phyloP scores from a whole-genome alignment of 192 early-diverging fungal species.

The Ambispora gerdemannii region DNA sequence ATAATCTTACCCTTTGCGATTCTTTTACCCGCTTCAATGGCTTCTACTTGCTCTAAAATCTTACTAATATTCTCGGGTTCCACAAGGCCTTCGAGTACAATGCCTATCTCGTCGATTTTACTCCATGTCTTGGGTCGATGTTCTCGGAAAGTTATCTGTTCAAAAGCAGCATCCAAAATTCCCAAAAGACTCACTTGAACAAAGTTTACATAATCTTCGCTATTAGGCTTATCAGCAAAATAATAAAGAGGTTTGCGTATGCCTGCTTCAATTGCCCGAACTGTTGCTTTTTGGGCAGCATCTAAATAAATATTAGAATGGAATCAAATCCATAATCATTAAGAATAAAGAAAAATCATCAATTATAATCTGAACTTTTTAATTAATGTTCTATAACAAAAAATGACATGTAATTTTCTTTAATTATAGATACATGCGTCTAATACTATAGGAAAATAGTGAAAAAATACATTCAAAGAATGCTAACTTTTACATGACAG shows the following conservation, averaged over 20 bases:
- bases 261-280: slow-evolving; percentile 63
- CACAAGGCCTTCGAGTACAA: slow-evolving; percentile 43
- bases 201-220: slow-evolving; percentile 64
- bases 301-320: too few species aligned
- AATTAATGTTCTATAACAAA: too few species aligned
- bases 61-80: slow-evolving; percentile 36
- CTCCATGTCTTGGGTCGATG: slow-evolving; percentile 49
- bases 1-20: slow-evolving; percentile 53
- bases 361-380: too few species aligned
- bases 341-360: too few species aligned
- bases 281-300: slow-evolving; percentile 64
- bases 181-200: slow-evolving; percentile 73
- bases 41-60: slow-evolving; percentile 53
- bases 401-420: too few species aligned
- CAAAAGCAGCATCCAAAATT: slow-evolving; percentile 67
- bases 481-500: too few species aligned
- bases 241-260: slow-evolving; percentile 56
- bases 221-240: slow-evolving; percentile 55
- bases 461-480: too few species aligned
- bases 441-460: too few species aligned
- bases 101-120: slow-evolving; percentile 57
- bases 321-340: too few species aligned
- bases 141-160: slow-evolving; percentile 79
- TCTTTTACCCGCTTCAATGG: slow-evolving; percentile 73
- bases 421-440: too few species aligned